A percentile compares a stretch with the other conserved stretches of the same genome.
These are phyloP conservation scores for Starmerella vaccinii DNA, from an alignment of 805 yeast species.

Conservation along the genomic window DNA sequence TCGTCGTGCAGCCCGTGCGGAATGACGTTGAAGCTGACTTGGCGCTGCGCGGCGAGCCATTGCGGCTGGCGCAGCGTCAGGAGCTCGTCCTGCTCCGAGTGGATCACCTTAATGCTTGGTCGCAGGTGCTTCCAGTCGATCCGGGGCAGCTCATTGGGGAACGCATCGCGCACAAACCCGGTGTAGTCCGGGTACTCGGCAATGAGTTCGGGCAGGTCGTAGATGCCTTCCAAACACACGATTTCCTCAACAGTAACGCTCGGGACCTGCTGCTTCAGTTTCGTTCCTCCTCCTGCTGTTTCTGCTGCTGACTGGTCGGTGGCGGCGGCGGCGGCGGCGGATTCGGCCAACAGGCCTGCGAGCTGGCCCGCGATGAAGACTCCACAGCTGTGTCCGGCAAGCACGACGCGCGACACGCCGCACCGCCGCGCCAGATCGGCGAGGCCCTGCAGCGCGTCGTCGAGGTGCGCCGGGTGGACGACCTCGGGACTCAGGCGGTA, in stretches of 20 bases:
- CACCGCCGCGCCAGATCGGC: conserved; percentile 22
- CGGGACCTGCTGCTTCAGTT: too few relatives aligned
- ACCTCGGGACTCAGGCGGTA: conserved; percentile 58
- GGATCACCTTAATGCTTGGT: conserved; percentile 29
- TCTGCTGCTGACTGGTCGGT: too few relatives aligned
- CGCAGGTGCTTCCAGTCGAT: conserved; percentile 18
- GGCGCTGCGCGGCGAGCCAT: conserved; percentile 7
- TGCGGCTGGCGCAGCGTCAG: conserved; percentile 43
- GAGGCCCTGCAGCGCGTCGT: conserved; percentile 45
- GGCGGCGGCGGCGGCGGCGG: too few relatives aligned
- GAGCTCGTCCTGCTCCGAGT: conserved; percentile 60
- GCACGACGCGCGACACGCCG: conserved; percentile 27
- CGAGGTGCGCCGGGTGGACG: conserved; percentile 50
- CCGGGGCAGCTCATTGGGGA: conserved; percentile 32
- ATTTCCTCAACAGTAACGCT: conserved; percentile 7
- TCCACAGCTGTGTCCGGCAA: conserved; percentile 76
- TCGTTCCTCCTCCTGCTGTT: too few relatives aligned
- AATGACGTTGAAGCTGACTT: conserved; percentile 13
- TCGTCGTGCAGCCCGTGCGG: conserved; percentile 47
- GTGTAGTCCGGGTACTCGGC: conserved; percentile 53
- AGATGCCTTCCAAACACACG: conserved; percentile 56
- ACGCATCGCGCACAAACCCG: conserved; percentile 52
- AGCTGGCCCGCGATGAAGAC: conserved; percentile 52
- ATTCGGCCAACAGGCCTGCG: conserved; percentile 5
- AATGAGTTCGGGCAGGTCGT: conserved; percentile 41